Conservation (phyloP, 1,284 basidiomycete genomes). For the Cutaneotrichosporon arboriforme region DNA sequence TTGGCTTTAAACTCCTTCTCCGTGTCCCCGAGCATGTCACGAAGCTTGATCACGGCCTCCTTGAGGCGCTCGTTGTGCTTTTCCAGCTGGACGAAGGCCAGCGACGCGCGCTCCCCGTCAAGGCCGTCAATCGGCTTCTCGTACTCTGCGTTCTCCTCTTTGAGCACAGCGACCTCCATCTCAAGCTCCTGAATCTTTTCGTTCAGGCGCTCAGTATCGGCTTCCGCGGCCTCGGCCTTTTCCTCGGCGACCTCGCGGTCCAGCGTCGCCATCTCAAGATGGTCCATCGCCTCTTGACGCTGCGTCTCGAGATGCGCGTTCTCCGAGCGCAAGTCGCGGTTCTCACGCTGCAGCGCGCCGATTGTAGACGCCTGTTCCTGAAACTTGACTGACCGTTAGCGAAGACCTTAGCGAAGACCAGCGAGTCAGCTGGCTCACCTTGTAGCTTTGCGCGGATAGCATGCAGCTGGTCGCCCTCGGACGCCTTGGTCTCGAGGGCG, state of each 20-base stretch:
- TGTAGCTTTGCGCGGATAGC: constrained; percentile 79
- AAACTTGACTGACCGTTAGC: constrained; percentile 59
- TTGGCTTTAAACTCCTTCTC: constrained; percentile 77
- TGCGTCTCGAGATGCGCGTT: constrained; percentile 60
- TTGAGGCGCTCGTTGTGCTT: constrained; percentile 94
- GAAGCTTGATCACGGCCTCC: constrained; percentile 83
- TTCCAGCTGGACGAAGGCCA: constrained; percentile 86
- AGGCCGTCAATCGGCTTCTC: constrained; percentile 49
- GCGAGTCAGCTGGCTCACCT: too few species aligned
- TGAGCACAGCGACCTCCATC: constrained; percentile 74
- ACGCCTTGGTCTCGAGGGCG: constrained; percentile 74
- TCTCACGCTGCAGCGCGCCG: constrained; percentile 60
- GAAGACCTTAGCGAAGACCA: neutral
- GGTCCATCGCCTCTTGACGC: constrained; percentile 70
- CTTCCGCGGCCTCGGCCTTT: constrained; percentile 71
- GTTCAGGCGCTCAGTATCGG: constrained; percentile 67
- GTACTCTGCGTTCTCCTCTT: constrained; percentile 53
- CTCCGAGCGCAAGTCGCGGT: constrained; percentile 61
- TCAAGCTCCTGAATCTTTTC: constrained; percentile 76
- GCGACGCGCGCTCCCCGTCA: constrained; percentile 56
- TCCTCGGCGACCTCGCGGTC: constrained; percentile 98
- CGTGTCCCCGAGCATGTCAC: constrained; percentile 80
- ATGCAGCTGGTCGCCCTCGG: constrained; percentile 79
- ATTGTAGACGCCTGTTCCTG: constrained; percentile 71
- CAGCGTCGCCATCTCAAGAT: constrained; percentile 88